These are phyloP conservation scores for Ceratobasidium theobromae DNA, from an alignment of 1,284 basidiomycete species.

Conservation along the genomic window DNA sequence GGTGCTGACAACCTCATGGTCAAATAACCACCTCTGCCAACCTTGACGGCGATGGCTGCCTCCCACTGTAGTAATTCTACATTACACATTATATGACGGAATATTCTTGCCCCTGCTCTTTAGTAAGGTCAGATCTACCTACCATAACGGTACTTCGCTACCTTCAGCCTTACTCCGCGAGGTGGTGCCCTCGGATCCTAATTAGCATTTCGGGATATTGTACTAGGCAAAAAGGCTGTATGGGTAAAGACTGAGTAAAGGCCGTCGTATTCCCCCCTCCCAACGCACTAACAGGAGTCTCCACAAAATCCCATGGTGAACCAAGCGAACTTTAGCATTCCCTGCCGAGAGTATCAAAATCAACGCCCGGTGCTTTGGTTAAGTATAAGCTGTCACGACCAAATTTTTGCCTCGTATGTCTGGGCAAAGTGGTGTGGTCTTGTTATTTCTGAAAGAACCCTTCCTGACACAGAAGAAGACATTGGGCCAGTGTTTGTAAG, in stretches of 20 bases:
- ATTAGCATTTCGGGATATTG: conserved; percentile 45
- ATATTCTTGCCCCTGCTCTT: conserved; percentile 48
- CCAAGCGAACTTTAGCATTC: conserved; percentile 33
- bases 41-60: conserved; percentile 34
- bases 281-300: conserved; percentile 14
- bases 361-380: conserved; percentile 48
- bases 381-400: conserved; percentile 50
- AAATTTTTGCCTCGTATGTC: conserved; percentile 47
- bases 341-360: conserved; percentile 40
- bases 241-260: conserved; percentile 39
- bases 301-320: conserved; percentile 3
- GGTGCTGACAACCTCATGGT: conserved; percentile 37
- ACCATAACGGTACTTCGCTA: conserved; percentile 39
- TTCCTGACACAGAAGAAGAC: conserved; percentile 49
- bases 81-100: conserved; percentile 57
- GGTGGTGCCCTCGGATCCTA: conserved; percentile 43
- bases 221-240: conserved; percentile 48
- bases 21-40: conserved; percentile 18
- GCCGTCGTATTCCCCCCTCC: conserved; percentile 36
- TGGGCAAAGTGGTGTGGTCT: conserved; percentile 47
- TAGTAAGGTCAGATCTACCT: conserved; percentile 44
- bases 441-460: conserved; percentile 53
- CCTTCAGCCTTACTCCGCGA: conserved; percentile 44
- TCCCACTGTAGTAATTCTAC: conserved; percentile 52
- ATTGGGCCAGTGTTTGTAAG: conserved; percentile 55